Evolutionary conservation across 257 asterid genomes (phyloP).

Genomic region (Avicennia marina): DNA sequence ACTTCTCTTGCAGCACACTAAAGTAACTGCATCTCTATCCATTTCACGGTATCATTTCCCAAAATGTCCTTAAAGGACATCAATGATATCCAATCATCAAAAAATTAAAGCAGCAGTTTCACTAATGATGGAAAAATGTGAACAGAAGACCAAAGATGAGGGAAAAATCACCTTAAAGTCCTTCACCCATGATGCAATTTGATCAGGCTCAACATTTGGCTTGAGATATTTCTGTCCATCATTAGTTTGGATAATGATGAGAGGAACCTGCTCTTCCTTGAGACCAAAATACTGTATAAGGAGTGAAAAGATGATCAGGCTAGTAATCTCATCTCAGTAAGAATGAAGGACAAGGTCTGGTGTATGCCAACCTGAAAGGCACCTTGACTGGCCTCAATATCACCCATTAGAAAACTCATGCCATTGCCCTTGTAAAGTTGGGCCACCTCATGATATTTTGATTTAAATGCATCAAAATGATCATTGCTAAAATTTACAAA

Average conservation of each 20-base stretch:
- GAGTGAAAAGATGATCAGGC: conserved; percentile 15
- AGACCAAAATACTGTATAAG: conserved; percentile 77
- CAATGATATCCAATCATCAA: no score
- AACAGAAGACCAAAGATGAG: conserved; percentile 12
- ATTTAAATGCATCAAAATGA: conserved; percentile 53
- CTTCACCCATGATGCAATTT: conserved; percentile 70
- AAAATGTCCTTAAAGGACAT: no score
- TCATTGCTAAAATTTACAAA: conserved; percentile 56
- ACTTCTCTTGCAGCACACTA: no score
- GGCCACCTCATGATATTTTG: conserved; percentile 70
- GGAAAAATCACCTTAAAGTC: conserved; percentile 58
- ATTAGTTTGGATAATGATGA: conserved; percentile 61
- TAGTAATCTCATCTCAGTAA: conserved; percentile 3
- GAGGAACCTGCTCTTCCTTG: conserved; percentile 78
- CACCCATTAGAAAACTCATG: conserved; percentile 71
- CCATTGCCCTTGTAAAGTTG: conserved; percentile 57
- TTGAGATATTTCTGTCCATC: conserved; percentile 72
- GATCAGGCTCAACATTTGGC: conserved; percentile 70
- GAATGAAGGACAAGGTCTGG: conserved; percentile 11
- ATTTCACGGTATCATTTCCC: no score
- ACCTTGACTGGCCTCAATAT: conserved; percentile 72
- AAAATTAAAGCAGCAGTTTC: no score
- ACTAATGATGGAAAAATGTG: not conserved
- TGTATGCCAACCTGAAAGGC: conserved; percentile 70
- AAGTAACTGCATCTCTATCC: no score